These are phyloP conservation scores for Fallopia convolvulus DNA, from an alignment of 148 eudicot genomes.

Conservation along the genomic window DNA sequence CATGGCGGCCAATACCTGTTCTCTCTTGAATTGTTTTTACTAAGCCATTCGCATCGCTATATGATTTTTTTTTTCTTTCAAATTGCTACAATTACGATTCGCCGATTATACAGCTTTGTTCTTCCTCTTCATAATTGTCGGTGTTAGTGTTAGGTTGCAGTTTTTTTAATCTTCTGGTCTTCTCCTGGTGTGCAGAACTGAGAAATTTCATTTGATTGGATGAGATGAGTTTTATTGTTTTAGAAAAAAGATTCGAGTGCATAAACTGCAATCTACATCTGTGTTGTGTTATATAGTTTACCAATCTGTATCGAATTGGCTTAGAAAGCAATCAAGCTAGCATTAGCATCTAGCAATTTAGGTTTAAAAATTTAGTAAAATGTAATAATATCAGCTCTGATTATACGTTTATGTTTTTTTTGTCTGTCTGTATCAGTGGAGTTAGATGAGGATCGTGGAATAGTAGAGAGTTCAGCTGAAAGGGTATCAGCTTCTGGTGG, in stretches of 20 bases:
- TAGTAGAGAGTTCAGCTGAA: slow-evolving; percentile 12
- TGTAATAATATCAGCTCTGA: not conserved
- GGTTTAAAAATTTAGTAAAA: not conserved
- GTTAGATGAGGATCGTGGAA: slow-evolving; percentile 13
- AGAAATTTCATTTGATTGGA: not conserved
- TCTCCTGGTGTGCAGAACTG: not conserved
- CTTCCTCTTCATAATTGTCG: not conserved
- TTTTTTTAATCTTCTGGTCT: slow-evolving; percentile 8
- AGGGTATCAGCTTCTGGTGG: not conserved
- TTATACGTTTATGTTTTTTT: not conserved
- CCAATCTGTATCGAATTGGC: slow-evolving; percentile 14
- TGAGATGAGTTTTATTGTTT: not conserved
- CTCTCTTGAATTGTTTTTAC: not conserved
- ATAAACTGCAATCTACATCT: not conserved
- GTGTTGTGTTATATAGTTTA: not conserved
- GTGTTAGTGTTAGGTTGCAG: slow-evolving; percentile 1
- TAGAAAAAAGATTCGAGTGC: not conserved
- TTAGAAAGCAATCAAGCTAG: not conserved
- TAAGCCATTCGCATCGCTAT: not conserved
- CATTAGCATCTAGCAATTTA: not conserved
- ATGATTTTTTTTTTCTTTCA: not conserved
- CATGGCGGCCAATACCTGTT: not conserved
- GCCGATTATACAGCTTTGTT: not conserved
- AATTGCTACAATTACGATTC: not conserved
- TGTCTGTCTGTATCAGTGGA: slow-evolving; percentile 14